Base-by-base conservation (phyloP, 2,329 filamentous ascomycete genomes). In the Apiospora hydei region DNA sequence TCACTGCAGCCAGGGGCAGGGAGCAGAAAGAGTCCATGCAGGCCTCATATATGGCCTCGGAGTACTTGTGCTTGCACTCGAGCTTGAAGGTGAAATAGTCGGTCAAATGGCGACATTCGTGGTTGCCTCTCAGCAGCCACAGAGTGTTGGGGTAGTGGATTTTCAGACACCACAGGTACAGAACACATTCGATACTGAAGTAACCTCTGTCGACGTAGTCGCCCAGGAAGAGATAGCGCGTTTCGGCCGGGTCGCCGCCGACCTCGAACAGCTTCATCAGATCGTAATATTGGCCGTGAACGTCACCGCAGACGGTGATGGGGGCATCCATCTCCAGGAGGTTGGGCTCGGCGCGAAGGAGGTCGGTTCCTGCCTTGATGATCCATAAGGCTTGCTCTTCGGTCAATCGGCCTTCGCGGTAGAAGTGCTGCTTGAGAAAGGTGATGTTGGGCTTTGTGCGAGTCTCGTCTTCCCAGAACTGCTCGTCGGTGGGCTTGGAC, bases 31-130 rank as follows among this genome's bases (percentile, higher is more conserved):
- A 97, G 76, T 99, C 96, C 91, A 98, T 97, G 85, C 96, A 98
- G 72, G 96, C 96, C 80, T 99, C 96, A 82, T 99, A 99, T 73
- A 99, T 90, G 75, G 90, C 90, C 85, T 98, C 96, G 46, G 94
- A 98, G 85, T 99, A 99, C 84, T 99, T 99, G 90, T 99, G 96
- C 87, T 98, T 98, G 89, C 96, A 99, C 84, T 99, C 96, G 72
- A 99, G 91, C 88, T 99, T 98, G 88, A 99, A 99, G 74, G 96
- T 99, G 85, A 99, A 99, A 88, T 99, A 99, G 82, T 99, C 96
- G 72, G 96, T 99, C 88, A 99, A 89, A 86, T 99, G 96, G 80
- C 96, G 93, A 84, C 96, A 99, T 85, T 99, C 96, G 85, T 99
- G 96, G 84, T 99, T 99, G 77, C 96, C 96, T 79, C 96, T 94